These are phyloP conservation scores for Musa balbisiana DNA, from an alignment of 202 grass and related monocot genomes.

Conservation along the genomic window DNA sequence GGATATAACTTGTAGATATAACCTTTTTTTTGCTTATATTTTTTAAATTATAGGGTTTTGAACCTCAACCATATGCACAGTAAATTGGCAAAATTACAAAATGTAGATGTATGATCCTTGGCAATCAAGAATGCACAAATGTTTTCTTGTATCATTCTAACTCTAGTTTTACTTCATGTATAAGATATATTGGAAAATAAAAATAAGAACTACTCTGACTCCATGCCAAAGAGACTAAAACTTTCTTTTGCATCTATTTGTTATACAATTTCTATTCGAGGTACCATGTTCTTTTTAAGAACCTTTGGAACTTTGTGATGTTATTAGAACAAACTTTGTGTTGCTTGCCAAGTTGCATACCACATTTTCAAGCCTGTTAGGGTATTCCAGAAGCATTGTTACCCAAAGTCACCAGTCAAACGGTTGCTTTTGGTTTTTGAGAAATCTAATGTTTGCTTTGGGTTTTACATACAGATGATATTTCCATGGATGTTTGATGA, in stretches of 20 bases:
- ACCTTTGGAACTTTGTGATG: not conserved
- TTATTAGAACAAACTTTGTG: not conserved
- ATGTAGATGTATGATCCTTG: too few relatives aligned
- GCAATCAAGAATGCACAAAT: too few relatives aligned
- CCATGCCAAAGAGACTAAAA: not conserved
- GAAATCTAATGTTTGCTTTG: not conserved
- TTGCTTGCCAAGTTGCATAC: constrained; percentile 10
- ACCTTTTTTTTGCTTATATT: too few relatives aligned
- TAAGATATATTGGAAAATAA: not conserved
- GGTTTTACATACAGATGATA: constrained; percentile 52
- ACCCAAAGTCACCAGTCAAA: too few relatives aligned
- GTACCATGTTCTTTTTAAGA: not conserved
- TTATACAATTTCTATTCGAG: not conserved
- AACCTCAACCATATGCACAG: too few relatives aligned
- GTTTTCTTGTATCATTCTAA: too few relatives aligned
- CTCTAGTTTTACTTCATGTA: too few relatives aligned
- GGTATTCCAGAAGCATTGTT: too few relatives aligned
- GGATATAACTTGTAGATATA: too few relatives aligned
- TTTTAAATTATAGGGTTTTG: too few relatives aligned
- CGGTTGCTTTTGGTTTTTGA: not conserved
- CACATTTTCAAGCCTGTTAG: too few relatives aligned
- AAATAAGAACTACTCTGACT: not conserved
- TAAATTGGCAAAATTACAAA: too few relatives aligned
- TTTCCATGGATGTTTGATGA: constrained; percentile 94
- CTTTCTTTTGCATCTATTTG: not conserved